Conservation (phyloP, 1,284 basidiomycete genomes). For the Polyporus tsugae region DNA sequence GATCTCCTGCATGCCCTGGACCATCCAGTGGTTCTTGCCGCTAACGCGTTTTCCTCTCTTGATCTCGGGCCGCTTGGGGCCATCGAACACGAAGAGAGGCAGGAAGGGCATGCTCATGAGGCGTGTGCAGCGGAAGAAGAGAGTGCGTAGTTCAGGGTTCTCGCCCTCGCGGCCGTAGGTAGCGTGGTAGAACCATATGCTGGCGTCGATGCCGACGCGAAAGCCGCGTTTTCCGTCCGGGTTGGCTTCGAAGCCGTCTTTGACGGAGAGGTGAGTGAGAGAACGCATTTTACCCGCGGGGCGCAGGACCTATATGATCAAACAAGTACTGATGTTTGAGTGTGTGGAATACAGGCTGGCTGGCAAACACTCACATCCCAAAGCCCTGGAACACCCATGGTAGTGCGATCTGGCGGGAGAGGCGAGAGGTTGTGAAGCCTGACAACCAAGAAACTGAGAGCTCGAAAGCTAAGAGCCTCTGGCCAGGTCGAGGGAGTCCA, state of each 20-base stretch:
- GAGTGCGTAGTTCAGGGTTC: slow-evolving; percentile 77
- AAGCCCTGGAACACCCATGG: slow-evolving; percentile 32
- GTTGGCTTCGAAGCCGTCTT: slow-evolving; percentile 75
- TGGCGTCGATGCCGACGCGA: slow-evolving; percentile 81
- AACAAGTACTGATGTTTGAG: background rate
- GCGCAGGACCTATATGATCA: slow-evolving; percentile 59
- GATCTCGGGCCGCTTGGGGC: slow-evolving; percentile 80
- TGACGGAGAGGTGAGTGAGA: slow-evolving; percentile 72
- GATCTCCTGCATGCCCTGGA: slow-evolving; percentile 78
- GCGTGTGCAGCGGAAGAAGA: slow-evolving; percentile 79
- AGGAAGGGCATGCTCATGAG: slow-evolving; percentile 83
- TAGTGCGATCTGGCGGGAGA: background rate
- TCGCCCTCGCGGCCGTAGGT: slow-evolving; percentile 79
- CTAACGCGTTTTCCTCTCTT: slow-evolving; percentile 84
- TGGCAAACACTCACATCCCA: slow-evolving; percentile 28
- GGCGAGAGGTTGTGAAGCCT: background rate
- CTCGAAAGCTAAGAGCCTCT: background rate
- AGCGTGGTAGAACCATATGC: slow-evolving; percentile 86
- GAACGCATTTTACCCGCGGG: slow-evolving; percentile 70
- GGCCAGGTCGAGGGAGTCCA: background rate
- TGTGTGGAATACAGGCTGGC: background rate
- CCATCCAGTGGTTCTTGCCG: slow-evolving; percentile 68
- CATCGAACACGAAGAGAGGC: slow-evolving; percentile 95
- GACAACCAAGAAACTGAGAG: background rate
- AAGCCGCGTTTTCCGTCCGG: slow-evolving; percentile 65